Evolutionary conservation across 176 grass and related monocot genomes (phyloP), one percentile per base, ranked within the genome.

Genomic region (Aegilops umbellulata): DNA sequence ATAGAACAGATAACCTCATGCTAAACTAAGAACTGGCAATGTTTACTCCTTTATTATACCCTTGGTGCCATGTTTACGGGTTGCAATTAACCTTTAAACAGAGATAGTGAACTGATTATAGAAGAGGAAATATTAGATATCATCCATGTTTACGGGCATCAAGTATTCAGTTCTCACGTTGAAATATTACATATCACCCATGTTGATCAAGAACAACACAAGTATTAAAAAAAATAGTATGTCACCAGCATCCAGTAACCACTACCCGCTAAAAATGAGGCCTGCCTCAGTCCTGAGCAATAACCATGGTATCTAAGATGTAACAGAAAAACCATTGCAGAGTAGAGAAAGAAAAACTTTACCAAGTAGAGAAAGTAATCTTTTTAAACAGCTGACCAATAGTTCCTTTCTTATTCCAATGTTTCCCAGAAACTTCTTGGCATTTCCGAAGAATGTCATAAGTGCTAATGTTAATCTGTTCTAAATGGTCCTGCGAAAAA

Each of bases 371-470:
- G 49, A 97, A 89, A 64, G 24, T 75, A 81, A 97, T 90, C 73
- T 90, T 90, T 85, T 83, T 97, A 71, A 97, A 78, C 8, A 97
- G 84, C 17, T 93, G 89, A 20, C 86, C 82, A 58, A 95, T 84
- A n/a, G 88, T 60, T 71, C 95, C 92, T 89, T 91, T 97, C 87
- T 97, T 97, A 72, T 95, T 97, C 44, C 69, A 78, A 39, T 87
- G 91, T 83, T 81, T 93, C 19, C 3, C 80, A 74, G 90, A 82
- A 84, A 90, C 65, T 81, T 94, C 89, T 82, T 95, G 78, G 39
- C 95, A 97, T 65, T 81, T 91, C 65, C 55, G 63, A 36, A 94
- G 87, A 85, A 97, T 92, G 69, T 93, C 88, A 69, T 88, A 46
- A 55, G 44, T 84, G 89, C 65, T 90, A 86, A 69, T 58, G 82